Conservation (phyloP, 1,139 yeast species). For the Geotrichum aggregatum region DNA sequence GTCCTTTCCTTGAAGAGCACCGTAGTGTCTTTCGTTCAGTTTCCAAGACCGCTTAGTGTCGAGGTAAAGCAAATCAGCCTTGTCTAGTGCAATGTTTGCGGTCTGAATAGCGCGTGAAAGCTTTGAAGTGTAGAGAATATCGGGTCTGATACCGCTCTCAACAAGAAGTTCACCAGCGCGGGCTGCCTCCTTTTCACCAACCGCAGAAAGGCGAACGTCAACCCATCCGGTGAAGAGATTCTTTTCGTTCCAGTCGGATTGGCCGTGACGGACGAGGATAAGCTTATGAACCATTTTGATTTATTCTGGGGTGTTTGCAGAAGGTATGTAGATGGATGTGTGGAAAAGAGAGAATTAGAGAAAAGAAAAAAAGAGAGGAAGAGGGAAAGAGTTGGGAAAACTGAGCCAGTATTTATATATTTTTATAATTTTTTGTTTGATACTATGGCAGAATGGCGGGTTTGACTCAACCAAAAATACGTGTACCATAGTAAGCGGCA, state of each 20-base stretch:
- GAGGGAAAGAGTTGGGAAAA: no score
- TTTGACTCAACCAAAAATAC: no score
- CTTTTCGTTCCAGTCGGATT: constrained; percentile 98
- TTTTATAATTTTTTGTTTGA: neutral
- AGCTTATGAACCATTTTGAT: constrained; percentile 33
- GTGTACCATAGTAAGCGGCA: no score
- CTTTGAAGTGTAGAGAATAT: constrained; percentile 84
- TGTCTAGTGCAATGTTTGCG: constrained; percentile 88
- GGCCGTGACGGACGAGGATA: constrained; percentile 76
- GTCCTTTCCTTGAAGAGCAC: constrained; percentile 98
- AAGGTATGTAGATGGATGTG: neutral
- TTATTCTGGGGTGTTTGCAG: neutral
- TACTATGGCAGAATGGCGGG: no score
- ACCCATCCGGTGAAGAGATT: constrained; percentile 99
- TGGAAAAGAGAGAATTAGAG: neutral
- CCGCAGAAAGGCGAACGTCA: constrained; percentile 79
- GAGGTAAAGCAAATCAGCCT: constrained; percentile 84
- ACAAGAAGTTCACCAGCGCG: constrained; percentile 91
- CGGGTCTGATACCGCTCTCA: constrained; percentile 83
- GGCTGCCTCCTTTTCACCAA: constrained; percentile 85
- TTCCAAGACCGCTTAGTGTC: constrained; percentile 97
- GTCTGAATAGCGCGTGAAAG: constrained; percentile 96
- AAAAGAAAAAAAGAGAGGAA: neutral
- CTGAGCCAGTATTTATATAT: neutral
- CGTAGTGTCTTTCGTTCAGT: constrained; percentile 98